Percentiles rank a stretch among this genome's conserved stretches.
phyloP scores from a whole-genome alignment of 2,329 filamentous ascomycete species.

The Dichotomopilus funicola region DNA sequence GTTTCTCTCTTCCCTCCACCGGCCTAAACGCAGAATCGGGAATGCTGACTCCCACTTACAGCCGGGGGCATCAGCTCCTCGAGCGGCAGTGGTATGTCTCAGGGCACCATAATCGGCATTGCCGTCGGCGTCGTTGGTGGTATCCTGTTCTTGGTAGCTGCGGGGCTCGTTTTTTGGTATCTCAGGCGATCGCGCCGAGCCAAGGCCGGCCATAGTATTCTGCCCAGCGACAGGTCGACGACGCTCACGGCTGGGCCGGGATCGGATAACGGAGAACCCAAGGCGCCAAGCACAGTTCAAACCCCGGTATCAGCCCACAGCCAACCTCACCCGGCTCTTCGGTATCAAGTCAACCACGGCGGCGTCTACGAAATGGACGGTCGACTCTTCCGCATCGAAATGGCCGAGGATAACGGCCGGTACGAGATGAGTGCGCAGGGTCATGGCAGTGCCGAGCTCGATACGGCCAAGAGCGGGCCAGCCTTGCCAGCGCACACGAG shows the following conservation, averaged over 20 bases:
- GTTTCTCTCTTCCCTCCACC: not conserved
- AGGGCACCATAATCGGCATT: conserved; percentile 22
- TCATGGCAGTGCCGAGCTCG: conserved; percentile 8
- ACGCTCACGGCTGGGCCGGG: not conserved
- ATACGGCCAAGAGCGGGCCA: not conserved
- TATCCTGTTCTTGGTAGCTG: conserved; percentile 14
- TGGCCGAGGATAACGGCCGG: conserved; percentile 13
- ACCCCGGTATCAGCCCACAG: not conserved
- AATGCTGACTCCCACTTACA: not conserved
- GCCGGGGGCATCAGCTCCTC: not conserved
- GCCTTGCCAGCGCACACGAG: not conserved
- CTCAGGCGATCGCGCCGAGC: conserved; percentile 9
- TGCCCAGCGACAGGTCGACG: not conserved
- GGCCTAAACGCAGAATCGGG: not conserved
- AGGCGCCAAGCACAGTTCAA: not conserved
- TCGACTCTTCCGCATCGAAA: conserved; percentile 14
- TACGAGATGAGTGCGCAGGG: conserved; percentile 18
- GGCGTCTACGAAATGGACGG: conserved; percentile 18
- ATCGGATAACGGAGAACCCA: not conserved
- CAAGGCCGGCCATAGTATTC: not conserved
- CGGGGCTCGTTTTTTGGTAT: conserved; percentile 16
- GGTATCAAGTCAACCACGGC: not conserved
- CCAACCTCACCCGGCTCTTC: not conserved
- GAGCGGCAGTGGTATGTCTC: conserved; percentile 9
- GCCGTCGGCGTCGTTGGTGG: conserved; percentile 20